A percentile compares a stretch with the other conserved stretches of the same genome.
These are phyloP conservation scores for Russula virescens DNA, from an alignment of 768 basidiomycete species.

Conservation along the genomic window DNA sequence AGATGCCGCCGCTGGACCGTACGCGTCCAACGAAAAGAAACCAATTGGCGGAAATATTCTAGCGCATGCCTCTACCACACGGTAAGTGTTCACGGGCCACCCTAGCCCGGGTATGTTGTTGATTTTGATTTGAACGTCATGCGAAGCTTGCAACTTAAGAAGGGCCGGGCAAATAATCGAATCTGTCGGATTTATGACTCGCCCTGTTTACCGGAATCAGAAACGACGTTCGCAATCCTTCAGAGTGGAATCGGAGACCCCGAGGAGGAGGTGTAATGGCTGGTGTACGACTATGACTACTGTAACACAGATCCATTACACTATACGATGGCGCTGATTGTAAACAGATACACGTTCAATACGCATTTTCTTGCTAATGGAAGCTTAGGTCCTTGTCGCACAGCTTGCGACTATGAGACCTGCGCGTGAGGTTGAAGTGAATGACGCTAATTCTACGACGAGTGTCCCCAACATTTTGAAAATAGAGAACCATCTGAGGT, in stretches of 20 bases:
- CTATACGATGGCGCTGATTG: background rate
- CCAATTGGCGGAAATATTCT: slow-evolving; percentile 99
- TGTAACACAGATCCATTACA: background rate
- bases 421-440: background rate
- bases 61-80: slow-evolving; percentile 97
- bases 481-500: background rate
- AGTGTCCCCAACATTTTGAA: background rate
- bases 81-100: slow-evolving; percentile 41
- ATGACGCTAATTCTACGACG: background rate
- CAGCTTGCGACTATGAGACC: background rate
- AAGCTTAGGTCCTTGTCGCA: background rate
- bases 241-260: slow-evolving; percentile 90
- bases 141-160: slow-evolving; percentile 79
- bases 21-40: slow-evolving; percentile 90
- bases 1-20: slow-evolving; percentile 86
- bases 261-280: slow-evolving; percentile 65
- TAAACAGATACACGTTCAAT: background rate
- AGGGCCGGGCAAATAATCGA: slow-evolving; percentile 85
- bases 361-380: background rate
- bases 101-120: background rate
- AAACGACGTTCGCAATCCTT: slow-evolving; percentile 92
- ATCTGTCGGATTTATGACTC: slow-evolving; percentile 98
- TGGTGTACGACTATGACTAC: slow-evolving; percentile 1
- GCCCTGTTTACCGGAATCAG: slow-evolving; percentile 94
- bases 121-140: background rate